Conservation (phyloP, 495 filamentous ascomycete genomes). For the Aspergillus haitiensis region DNA sequence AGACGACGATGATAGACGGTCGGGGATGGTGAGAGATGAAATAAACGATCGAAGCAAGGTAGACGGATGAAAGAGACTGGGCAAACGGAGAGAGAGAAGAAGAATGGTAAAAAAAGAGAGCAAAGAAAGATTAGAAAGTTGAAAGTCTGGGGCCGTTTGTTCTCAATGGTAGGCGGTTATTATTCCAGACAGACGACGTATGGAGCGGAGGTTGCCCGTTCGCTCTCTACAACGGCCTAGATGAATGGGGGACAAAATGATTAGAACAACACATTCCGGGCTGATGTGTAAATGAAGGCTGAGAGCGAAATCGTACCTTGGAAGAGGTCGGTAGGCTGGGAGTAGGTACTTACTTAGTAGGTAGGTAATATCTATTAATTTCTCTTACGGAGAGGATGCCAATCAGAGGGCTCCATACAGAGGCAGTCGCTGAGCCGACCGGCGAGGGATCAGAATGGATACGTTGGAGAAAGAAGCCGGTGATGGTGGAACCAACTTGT, state of each 20-base stretch:
- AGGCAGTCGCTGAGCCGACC: not conserved
- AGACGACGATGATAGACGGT: conserved; percentile 6
- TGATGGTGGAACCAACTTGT: conserved; percentile 21
- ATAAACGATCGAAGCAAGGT: conserved; percentile 7
- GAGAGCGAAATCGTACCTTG: not conserved
- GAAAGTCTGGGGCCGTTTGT: conserved; percentile 18
- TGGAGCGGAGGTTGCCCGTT: not conserved
- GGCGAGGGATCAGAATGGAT: conserved; percentile 12
- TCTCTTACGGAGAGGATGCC: conserved; percentile 3
- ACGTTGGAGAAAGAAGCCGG: conserved; percentile 11
- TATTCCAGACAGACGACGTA: not conserved
- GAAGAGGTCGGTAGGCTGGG: too few relatives aligned
- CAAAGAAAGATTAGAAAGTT: conserved; percentile 28
- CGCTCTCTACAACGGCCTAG: not conserved
- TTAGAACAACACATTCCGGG: not conserved
- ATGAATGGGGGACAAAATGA: not conserved
- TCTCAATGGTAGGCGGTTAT: conserved; percentile 13
- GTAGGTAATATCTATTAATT: not conserved
- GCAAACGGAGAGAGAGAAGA: conserved; percentile 13
- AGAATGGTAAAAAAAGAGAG: conserved; percentile 6
- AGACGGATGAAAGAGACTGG: conserved; percentile 3
- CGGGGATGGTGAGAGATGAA: not conserved
- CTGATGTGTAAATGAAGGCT: not conserved
- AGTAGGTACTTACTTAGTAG: not conserved
- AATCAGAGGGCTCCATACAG: conserved; percentile 15